Conservation (phyloP, 1,139 yeast species). For the Chernovozyma aurita region DNA sequence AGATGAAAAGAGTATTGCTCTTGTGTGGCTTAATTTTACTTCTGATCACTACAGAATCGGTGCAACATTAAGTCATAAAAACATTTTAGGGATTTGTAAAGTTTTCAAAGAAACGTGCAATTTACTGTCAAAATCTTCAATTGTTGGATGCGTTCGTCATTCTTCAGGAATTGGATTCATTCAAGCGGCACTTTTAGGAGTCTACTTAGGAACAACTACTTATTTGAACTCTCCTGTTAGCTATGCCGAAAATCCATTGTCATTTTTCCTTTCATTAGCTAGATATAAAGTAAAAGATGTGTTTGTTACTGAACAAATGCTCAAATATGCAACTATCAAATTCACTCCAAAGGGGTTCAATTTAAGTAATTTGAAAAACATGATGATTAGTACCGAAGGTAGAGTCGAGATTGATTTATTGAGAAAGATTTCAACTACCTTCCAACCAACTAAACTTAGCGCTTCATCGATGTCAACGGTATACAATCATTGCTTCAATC, state of each 20-base stretch:
- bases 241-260: slow-evolving; percentile 69
- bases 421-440: slow-evolving; percentile 56
- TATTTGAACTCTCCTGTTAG: slow-evolving; percentile 75
- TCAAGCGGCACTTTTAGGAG: slow-evolving; percentile 77
- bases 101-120: slow-evolving; percentile 91
- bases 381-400: slow-evolving; percentile 78
- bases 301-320: slow-evolving; percentile 80
- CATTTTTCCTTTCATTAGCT: slow-evolving; percentile 68
- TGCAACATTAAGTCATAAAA: slow-evolving; percentile 58
- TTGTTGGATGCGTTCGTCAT: slow-evolving; percentile 85
- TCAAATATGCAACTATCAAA: slow-evolving; percentile 64
- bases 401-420: slow-evolving; percentile 67
- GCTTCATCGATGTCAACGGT: slow-evolving; percentile 72
- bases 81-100: slow-evolving; percentile 75
- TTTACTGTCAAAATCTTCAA: slow-evolving; percentile 63
- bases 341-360: slow-evolving; percentile 64
- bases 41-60: slow-evolving; percentile 71
- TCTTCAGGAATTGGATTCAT: slow-evolving; percentile 83
- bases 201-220: slow-evolving; percentile 83
- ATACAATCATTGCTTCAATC: slow-evolving; percentile 76
- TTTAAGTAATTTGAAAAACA: slow-evolving; percentile 64
- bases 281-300: slow-evolving; percentile 82
- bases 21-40: slow-evolving; percentile 66
- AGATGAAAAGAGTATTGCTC: slow-evolving; percentile 42
- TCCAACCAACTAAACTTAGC: slow-evolving; percentile 62